These are phyloP conservation scores for Aspergillus funiculosus DNA, from an alignment of 495 filamentous ascomycete genomes.

Conservation along the genomic window DNA sequence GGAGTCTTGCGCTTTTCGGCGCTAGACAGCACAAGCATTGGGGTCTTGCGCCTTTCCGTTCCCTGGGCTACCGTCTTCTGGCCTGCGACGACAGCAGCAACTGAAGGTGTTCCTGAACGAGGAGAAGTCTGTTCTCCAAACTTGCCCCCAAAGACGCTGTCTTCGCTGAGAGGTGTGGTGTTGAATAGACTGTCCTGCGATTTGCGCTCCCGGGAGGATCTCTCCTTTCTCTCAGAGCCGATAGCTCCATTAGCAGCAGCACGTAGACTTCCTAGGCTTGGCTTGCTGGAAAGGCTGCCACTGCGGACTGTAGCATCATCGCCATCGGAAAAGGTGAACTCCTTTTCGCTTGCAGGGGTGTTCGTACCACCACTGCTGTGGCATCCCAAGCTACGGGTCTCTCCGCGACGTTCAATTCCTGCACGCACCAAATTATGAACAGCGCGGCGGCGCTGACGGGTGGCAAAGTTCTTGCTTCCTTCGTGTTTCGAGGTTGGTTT, in stretches of 20 bases:
- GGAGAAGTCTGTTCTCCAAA: slow-evolving; percentile 40
- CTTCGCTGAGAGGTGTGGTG: slow-evolving; percentile 50
- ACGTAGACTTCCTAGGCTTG: slow-evolving; percentile 72
- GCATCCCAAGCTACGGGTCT: slow-evolving; percentile 54
- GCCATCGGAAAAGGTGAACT: slow-evolving; percentile 74
- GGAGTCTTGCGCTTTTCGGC: slow-evolving; percentile 88
- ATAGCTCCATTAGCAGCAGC: slow-evolving; percentile 77
- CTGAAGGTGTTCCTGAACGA: slow-evolving; percentile 36
- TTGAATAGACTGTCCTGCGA: slow-evolving; percentile 43
- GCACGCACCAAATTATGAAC: slow-evolving; percentile 87
- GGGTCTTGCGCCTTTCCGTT: slow-evolving; percentile 68
- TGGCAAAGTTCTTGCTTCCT: slow-evolving; percentile 97
- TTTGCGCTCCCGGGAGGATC: slow-evolving; percentile 55
- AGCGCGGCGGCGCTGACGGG: slow-evolving; percentile 86
- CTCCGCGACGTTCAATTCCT: slow-evolving; percentile 74
- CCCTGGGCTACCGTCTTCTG: slow-evolving; percentile 40
- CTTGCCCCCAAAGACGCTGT: slow-evolving; percentile 56
- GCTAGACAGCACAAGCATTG: slow-evolving; percentile 79
- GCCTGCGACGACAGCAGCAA: slow-evolving; percentile 44
- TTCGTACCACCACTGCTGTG: slow-evolving; percentile 66
- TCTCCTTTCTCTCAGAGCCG: slow-evolving; percentile 70
- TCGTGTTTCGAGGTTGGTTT: slow-evolving; percentile 92
- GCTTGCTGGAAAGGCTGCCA: slow-evolving; percentile 72
- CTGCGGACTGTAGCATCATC: slow-evolving; percentile 79
- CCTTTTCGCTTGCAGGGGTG: slow-evolving; percentile 84